Percentiles rank a stretch among this genome's conserved stretches.
Conservation (phyloP, 306 rosid species). For the Quercus mongolica region DNA sequence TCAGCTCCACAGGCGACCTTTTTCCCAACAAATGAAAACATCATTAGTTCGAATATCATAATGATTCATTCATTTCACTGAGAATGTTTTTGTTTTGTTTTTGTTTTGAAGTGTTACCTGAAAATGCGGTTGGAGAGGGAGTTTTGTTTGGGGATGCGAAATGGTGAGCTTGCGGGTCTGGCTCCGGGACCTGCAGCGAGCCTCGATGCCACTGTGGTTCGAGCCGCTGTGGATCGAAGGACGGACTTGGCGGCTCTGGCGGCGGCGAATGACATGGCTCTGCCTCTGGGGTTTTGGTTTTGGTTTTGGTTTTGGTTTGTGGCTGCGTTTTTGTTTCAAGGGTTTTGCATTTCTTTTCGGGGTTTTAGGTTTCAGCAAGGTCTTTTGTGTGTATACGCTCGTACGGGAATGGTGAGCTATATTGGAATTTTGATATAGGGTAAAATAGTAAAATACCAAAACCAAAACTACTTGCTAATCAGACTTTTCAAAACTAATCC, state of each 20-base stretch:
- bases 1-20: conserved; percentile 78
- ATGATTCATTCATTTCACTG: not conserved
- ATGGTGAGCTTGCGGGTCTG: conserved; percentile 37
- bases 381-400: not conserved
- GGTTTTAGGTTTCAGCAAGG: not conserved
- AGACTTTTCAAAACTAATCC: no score
- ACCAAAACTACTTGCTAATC: no score
- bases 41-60: not conserved
- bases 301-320: not conserved
- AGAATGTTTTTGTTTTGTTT: not conserved
- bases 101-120: conserved; percentile 39
- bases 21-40: not conserved
- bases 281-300: not conserved
- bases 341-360: not conserved
- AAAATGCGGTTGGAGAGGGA: conserved; percentile 52
- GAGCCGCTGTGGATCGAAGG: conserved; percentile 58
- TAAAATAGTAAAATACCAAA: no score
- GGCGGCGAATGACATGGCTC: conserved; percentile 59
- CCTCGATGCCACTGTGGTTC: conserved; percentile 33
- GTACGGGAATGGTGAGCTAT: no score
- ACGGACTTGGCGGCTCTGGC: conserved; percentile 69
- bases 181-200: conserved; percentile 43
- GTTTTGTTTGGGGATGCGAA: conserved; percentile 51
- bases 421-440: not conserved
- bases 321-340: conserved; percentile 14